Evolutionary conservation across 345 rosid species (phyloP), one percentile per base, ranked within the genome.

Genomic region (Eucalyptus sp.): DNA sequence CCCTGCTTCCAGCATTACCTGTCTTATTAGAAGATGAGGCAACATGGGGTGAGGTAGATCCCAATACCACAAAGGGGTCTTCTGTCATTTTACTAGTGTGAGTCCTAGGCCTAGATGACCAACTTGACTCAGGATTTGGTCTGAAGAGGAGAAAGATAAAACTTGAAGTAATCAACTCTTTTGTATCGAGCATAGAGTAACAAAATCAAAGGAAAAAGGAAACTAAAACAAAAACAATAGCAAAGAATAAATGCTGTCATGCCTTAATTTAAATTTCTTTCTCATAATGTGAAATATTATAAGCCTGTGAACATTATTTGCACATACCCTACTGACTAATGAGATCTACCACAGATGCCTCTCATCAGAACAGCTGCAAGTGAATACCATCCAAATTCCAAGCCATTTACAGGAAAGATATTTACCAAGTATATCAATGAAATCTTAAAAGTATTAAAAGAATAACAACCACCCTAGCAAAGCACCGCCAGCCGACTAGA

Each of bases 1-100:
- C 92, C n/a, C 81, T 68, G 86, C 87, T 93, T 86, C 91, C 91
- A 56, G 91, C 86, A 79, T 86, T 89, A 89, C 90, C 87, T 50
- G 88, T 87, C 90, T 87, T 92, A 88, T 88, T 76, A 20, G 92
- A 90, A 49, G 91, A 90, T 86, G 95, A 92, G 86, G 91, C 58
- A 50, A 89, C 88, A 89, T 90, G 89, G 25, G 52, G 87, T 83
- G 93, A 89, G 15, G 86, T 62, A 89, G 95, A 89, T 84, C 90
- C 91, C 66, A 90, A 86, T 56, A 87, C 90, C 17, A 43, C 91
- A 91, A 92, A 90, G 83, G 92, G 93, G 66, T 92, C 91, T 46
- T 91, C 92, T 83, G 90, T 88, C 33, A 85, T 79, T 89, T 88
- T 91, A 71, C 48, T 91, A 17, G 93, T 86, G 89, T 86, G 87